phyloP scores from a whole-genome alignment of 2,329 filamentous ascomycete genomes.

The Cytospora piceae region DNA sequence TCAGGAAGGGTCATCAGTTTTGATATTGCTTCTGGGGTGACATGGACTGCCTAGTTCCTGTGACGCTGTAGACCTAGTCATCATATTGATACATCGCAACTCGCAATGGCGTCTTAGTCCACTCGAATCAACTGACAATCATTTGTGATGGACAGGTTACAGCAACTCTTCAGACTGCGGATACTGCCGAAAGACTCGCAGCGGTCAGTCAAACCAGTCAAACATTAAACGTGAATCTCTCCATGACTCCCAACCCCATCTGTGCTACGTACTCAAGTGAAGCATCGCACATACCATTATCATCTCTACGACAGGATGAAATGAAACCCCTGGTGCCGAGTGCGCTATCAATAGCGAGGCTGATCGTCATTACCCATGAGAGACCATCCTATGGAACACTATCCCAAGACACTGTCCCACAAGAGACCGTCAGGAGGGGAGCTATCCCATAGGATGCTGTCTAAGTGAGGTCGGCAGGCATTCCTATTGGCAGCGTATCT shows the following conservation, averaged over 20 bases:
- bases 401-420: background rate
- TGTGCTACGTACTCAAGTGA: slow-evolving; percentile 2
- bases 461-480: background rate
- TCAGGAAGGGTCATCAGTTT: background rate
- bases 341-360: background rate
- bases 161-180: slow-evolving; percentile 56
- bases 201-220: slow-evolving; percentile 55
- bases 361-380: background rate
- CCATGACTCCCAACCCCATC: slow-evolving; percentile 19
- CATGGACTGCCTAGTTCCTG: background rate
- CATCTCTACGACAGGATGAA: background rate
- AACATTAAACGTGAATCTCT: slow-evolving; percentile 47
- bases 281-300: background rate
- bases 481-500: background rate
- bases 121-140: slow-evolving; percentile 18
- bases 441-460: background rate
- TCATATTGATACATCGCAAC: slow-evolving; percentile 2
- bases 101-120: slow-evolving; percentile 9
- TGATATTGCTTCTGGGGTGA: slow-evolving; percentile 10
- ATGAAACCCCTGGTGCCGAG: background rate
- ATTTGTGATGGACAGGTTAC: slow-evolving; percentile 47
- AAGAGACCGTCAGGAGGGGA: background rate
- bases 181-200: slow-evolving; percentile 53
- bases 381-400: background rate
- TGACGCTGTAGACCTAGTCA: slow-evolving; percentile 6